phyloP scores from a whole-genome alignment of 306 rosid species.

The Chamaecrista fasciculata region DNA sequence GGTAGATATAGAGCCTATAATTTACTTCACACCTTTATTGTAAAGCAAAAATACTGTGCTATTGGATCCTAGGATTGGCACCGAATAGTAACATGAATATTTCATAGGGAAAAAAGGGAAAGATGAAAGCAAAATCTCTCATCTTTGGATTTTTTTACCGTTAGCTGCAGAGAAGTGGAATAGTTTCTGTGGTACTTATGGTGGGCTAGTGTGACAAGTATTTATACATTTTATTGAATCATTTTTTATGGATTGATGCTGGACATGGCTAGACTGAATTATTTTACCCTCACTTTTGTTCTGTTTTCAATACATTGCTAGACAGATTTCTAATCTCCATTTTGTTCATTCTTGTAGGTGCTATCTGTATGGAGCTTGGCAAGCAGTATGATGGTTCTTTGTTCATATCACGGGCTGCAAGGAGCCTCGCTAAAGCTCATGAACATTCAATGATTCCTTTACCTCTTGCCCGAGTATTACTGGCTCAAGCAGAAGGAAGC shows the following conservation, averaged over 20 bases:
- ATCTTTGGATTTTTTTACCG: neutral
- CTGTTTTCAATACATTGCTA: neutral
- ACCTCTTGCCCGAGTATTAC: conserved; percentile 60
- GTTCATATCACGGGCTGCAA: conserved; percentile 51
- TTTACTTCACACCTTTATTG: neutral
- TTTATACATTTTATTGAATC: neutral
- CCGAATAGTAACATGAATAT: neutral
- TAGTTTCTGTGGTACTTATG: neutral
- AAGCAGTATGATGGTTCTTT: conserved; percentile 40
- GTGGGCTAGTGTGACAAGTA: neutral
- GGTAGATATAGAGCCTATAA: neutral
- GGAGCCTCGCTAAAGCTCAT: conserved; percentile 62
- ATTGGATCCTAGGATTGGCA: conserved; percentile 4
- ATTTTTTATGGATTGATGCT: neutral
- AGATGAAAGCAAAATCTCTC: neutral
- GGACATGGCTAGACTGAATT: too few species aligned
- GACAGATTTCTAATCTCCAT: neutral
- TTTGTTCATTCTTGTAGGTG: conserved; percentile 48
- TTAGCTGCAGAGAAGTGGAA: neutral
- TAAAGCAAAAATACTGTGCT: neutral
- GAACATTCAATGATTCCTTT: conserved; percentile 50
- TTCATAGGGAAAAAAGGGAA: conserved; percentile 2
- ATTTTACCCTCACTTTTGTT: neutral
- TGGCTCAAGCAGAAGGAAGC: conserved; percentile 91
- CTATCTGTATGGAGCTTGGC: conserved; percentile 75